Conservation (phyloP, 108 stramenopile genomes). For the Nitzschia putrida region DNA sequence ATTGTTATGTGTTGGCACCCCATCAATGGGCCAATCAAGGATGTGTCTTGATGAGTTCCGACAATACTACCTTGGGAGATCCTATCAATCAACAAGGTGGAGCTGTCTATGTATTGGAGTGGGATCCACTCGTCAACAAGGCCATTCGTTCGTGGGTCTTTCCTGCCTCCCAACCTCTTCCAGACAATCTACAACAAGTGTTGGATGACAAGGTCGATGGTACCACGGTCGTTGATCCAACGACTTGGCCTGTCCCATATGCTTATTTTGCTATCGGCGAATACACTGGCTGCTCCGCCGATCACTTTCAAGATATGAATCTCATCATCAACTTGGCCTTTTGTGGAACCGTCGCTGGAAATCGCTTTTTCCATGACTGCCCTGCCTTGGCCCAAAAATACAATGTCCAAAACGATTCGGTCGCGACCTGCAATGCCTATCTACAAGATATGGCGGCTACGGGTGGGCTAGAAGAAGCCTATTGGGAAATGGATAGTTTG, state of each 20-base stretch:
- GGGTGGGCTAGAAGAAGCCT: too few relatives aligned
- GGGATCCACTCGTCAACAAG: conserved; percentile 66
- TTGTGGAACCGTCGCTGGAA: conserved; percentile 85
- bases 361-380: conserved; percentile 77
- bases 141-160: conserved; percentile 88
- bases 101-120: conserved; percentile 83
- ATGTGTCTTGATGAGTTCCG: conserved; percentile 68
- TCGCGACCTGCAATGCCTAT: conserved; percentile 68
- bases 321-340: conserved; percentile 85
- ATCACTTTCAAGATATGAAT: conserved; percentile 83
- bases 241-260: conserved; percentile 76
- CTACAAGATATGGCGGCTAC: neutral
- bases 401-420: conserved; percentile 48
- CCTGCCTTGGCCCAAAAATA: conserved; percentile 47
- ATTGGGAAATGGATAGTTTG: too few relatives aligned
- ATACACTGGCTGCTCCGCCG: conserved; percentile 64
- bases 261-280: conserved; percentile 84
- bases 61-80: conserved; percentile 68
- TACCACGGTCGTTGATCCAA: conserved; percentile 59
- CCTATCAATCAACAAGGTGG: conserved; percentile 80
- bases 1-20: conserved; percentile 79
- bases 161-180: conserved; percentile 46
- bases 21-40: conserved; percentile 93
- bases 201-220: conserved; percentile 19
- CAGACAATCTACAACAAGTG: conserved; percentile 28